Percentiles rank a stretch among this genome's conserved stretches.
Conservation (phyloP, 1,139 yeast species). For the Hemisphaericaspora xylofermentans region DNA sequence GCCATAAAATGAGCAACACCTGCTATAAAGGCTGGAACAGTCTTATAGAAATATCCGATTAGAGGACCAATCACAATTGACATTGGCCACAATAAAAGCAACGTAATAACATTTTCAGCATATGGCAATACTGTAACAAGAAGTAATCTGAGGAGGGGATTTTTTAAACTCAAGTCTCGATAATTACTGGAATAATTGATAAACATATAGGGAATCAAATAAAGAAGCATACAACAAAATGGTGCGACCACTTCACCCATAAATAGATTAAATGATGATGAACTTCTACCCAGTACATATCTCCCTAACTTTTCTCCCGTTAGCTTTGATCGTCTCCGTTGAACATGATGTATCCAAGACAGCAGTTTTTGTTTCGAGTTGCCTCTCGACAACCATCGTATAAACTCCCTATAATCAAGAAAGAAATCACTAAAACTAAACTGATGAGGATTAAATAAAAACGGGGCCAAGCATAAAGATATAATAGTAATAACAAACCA, state of each 20-base stretch:
- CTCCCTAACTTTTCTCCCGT: slow-evolving; percentile 60
- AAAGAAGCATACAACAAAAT: slow-evolving; percentile 36
- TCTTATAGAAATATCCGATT: slow-evolving; percentile 34
- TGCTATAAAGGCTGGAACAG: slow-evolving; percentile 43
- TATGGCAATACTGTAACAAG: slow-evolving; percentile 57
- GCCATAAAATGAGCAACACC: slow-evolving; percentile 52
- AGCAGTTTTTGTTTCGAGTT: slow-evolving; percentile 98
- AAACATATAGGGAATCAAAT: slow-evolving; percentile 62
- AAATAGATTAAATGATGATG: slow-evolving; percentile 41
- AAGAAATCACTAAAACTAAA: slow-evolving; percentile 99
- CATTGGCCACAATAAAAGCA: slow-evolving; percentile 43
- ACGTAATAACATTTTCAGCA: slow-evolving; percentile 40
- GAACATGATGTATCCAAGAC: slow-evolving; percentile 98
- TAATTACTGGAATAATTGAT: slow-evolving; percentile 68
- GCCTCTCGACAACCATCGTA: slow-evolving; percentile 98
- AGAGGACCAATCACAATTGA: slow-evolving; percentile 52
- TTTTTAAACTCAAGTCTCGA: slow-evolving; percentile 47
- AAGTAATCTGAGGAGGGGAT: slow-evolving; percentile 52
- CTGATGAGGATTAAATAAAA: slow-evolving; percentile 96
- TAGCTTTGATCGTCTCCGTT: slow-evolving; percentile 82
- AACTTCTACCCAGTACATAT: slow-evolving; percentile 23
- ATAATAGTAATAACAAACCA: slow-evolving; percentile 99
- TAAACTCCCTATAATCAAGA: slow-evolving; percentile 96
- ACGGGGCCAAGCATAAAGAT: slow-evolving; percentile 90
- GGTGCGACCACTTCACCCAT: slow-evolving; percentile 56